Conservation (phyloP, 805 yeast species). For the Saturnispora serradocipensis region DNA sequence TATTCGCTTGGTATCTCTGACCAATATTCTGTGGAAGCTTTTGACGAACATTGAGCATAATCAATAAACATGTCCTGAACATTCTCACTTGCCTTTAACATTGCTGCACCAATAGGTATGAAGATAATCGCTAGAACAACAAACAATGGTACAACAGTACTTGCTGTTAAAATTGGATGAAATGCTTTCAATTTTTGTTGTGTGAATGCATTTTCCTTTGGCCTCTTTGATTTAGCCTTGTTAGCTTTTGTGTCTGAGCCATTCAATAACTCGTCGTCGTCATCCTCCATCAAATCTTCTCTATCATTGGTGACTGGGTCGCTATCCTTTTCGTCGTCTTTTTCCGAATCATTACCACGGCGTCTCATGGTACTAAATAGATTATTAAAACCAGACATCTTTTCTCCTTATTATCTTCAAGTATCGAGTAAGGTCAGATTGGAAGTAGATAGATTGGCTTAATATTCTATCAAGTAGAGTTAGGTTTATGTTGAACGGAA, state of each 20-base stretch:
- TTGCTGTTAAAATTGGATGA: conserved; percentile 84
- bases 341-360: conserved; percentile 10
- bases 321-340: conserved; percentile 5
- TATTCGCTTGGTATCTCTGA: conserved; percentile 52
- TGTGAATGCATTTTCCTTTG: conserved; percentile 50
- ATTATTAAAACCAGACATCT: conserved; percentile 3
- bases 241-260: conserved; percentile 24
- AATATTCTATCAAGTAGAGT: no score
- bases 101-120: conserved; percentile 86
- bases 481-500: no score
- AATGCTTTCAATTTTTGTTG: conserved; percentile 47
- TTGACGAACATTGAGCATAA: conserved; percentile 56
- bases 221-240: conserved; percentile 45
- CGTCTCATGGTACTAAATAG: conserved; percentile 8
- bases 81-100: conserved; percentile 61
- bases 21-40: conserved; percentile 39
- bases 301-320: conserved; percentile 9
- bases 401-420: not conserved
- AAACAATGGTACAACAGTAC: conserved; percentile 80
- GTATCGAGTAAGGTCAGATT: not conserved
- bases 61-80: conserved; percentile 73
- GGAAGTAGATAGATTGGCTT: not conserved
- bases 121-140: conserved; percentile 68
- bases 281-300: conserved; percentile 20
- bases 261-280: conserved; percentile 32